Conservation (phyloP, 768 basidiomycete species). For the Pluteus cervinus region DNA sequence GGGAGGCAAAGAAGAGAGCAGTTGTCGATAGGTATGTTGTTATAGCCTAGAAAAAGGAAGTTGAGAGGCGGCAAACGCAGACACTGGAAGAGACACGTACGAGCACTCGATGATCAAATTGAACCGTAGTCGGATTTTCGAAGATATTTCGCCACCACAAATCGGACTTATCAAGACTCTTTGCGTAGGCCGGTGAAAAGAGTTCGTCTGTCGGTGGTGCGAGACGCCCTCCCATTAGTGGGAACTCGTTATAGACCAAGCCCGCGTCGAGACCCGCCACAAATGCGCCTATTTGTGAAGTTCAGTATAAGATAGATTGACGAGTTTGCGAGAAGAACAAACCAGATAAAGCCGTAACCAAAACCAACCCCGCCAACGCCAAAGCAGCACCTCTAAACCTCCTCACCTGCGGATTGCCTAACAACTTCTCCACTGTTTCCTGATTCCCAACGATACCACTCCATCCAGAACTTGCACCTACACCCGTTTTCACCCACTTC, state of each 20-base stretch:
- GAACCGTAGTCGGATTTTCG: constrained; percentile 97
- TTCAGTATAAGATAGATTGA: not conserved
- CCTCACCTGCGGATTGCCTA: constrained; percentile 52
- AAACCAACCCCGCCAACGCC: constrained; percentile 69
- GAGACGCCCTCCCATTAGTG: constrained; percentile 86
- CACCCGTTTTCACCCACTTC: constrained; percentile 57
- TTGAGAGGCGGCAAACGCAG: not conserved
- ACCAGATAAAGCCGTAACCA: constrained; percentile 93
- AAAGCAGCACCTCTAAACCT: constrained; percentile 56
- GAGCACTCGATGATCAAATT: constrained; percentile 92
- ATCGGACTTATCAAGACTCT: constrained; percentile 62
- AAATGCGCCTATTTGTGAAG: constrained; percentile 87
- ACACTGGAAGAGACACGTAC: constrained; percentile 38
- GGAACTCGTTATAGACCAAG: constrained; percentile 97
- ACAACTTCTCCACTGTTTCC: constrained; percentile 32
- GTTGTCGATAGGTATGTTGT: constrained; percentile 74
- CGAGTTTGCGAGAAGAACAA: constrained; percentile 11
- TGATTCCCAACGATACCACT: constrained; percentile 42
- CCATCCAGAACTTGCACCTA: too few relatives aligned
- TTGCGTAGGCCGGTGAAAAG: constrained; percentile 70
- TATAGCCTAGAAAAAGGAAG: constrained; percentile 51
- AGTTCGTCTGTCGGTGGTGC: constrained; percentile 81
- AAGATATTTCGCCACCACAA: constrained; percentile 95
- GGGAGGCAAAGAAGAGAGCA: constrained; percentile 54
- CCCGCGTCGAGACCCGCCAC: constrained; percentile 98